Base-by-base conservation (phyloP, 345 rosid genomes). In the Eutrema japonicum region DNA sequence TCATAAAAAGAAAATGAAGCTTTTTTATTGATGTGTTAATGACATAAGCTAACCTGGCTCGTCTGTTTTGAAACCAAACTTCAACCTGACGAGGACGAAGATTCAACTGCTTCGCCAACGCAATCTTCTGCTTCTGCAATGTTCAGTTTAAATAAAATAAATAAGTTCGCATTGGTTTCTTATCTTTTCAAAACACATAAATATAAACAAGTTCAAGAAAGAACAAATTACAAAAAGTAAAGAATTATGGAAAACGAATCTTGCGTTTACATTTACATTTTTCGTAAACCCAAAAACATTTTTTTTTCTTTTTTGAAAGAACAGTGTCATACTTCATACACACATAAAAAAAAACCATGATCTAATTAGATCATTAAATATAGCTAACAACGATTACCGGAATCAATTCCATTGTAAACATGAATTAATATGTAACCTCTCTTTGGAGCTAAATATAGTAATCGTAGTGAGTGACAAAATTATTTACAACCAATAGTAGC, bases 41-140 rank as follows among this genome's bases (percentile, higher is more conserved):
- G 42, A 36, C 6, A 36, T 66, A 49, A 61, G 29, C 77, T 22
- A 73, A 94, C 98, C 98, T 87, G 58, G 98, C 98, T 82, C 98
- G 84, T 77, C 98, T 82, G 80, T 91, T 94, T 60, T 94, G 98
- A 78, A 94, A 94, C 98, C 98, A 94, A 8, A 91, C 98, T 82
- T 94, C 98, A 4, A 94, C 93, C 59, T 94, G 98, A 43, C 96
- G 86, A 45, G 98, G 96, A 54, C 96, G 93, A 58, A 94, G 97
- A 83, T 85, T 88, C 80, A 91, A 77, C 68, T 87, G 93, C 55
- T 88, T 89, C 4, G 97, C 98, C 81, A 94, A 69, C 3, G 87
- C 95, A 43, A 85, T 85, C 82, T 94, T 91, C 55, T 91, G 89
- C 71, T 89, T 89, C 97, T 94, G 85, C 69, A 54, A 49, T 70